These are phyloP conservation scores for Colletotrichum plurivorum DNA, from an alignment of 2,329 filamentous ascomycete species.

Conservation along the genomic window DNA sequence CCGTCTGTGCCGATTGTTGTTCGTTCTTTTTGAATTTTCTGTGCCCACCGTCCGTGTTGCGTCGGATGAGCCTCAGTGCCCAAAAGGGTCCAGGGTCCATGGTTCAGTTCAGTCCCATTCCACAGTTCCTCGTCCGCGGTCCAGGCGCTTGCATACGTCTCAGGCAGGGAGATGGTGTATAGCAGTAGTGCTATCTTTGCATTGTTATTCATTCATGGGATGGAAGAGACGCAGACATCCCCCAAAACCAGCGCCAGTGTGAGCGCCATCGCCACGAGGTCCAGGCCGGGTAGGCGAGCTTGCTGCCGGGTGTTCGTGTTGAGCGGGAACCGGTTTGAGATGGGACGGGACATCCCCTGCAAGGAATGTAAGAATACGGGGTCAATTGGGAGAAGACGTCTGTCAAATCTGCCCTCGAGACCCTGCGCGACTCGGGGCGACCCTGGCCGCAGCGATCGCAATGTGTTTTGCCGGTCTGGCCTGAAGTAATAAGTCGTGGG, in stretches of 20 bases:
- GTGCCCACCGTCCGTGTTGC: not conserved
- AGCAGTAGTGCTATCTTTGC: not conserved
- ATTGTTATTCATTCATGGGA: not conserved
- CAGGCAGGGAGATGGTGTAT: not conserved
- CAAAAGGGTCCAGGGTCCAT: slow-evolving; percentile 31
- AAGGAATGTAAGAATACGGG: not conserved
- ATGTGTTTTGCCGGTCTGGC: slow-evolving; percentile 25
- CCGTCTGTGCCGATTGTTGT: slow-evolving; percentile 29
- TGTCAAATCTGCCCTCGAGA: not conserved
- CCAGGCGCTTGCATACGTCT: slow-evolving; percentile 4
- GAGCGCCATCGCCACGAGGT: too few relatives aligned
- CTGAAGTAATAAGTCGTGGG: slow-evolving; percentile 16
- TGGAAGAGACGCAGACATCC: too few relatives aligned
- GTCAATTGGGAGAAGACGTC: slow-evolving; percentile 4
- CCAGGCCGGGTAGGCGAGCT: too few relatives aligned
- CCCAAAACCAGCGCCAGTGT: not conserved
- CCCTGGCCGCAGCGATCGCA: slow-evolving; percentile 34
- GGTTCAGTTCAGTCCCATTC: not conserved
- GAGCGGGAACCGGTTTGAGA: slow-evolving; percentile 33
- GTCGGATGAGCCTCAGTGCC: not conserved
- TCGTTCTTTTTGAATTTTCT: slow-evolving; percentile 1
- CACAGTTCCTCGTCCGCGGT: too few relatives aligned
- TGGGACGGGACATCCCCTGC: slow-evolving; percentile 25
- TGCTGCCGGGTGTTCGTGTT: slow-evolving; percentile 7
- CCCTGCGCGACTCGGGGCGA: slow-evolving; percentile 22